Evolutionary conservation across 2,329 filamentous ascomycete species (phyloP).

Genomic region (Acrocalymma vagum): DNA sequence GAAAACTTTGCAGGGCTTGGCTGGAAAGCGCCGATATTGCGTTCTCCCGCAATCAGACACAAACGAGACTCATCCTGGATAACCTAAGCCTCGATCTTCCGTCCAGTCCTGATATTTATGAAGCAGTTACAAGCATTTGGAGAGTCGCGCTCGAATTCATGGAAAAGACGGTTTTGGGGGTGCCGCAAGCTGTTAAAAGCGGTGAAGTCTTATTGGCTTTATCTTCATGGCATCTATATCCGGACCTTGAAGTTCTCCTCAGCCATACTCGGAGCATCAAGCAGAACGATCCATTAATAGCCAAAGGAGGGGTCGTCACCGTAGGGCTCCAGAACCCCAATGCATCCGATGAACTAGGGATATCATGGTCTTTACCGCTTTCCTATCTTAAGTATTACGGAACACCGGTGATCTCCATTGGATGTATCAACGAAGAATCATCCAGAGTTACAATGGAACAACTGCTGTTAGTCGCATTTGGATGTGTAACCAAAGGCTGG

Average conservation of each 20-base stretch:
- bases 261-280: background rate
- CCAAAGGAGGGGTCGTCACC: constrained; percentile 1
- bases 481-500: too few species aligned
- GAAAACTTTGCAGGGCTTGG: background rate
- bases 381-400: too few species aligned
- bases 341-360: background rate
- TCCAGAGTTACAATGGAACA: too few species aligned
- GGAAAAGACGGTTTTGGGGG: background rate
- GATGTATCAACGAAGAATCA: too few species aligned
- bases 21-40: constrained; percentile 1
- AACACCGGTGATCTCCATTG: too few species aligned
- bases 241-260: constrained; percentile 28
- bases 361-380: constrained; percentile 7
- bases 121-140: background rate
- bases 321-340: constrained; percentile 4
- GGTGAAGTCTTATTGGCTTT: constrained; percentile 39
- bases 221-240: constrained; percentile 48
- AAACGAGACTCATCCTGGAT: constrained; percentile 1
- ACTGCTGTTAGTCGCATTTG: too few species aligned
- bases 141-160: background rate
- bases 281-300: constrained; percentile 7
- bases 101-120: background rate
- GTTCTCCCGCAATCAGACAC: background rate
- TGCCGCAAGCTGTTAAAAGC: constrained; percentile 1
- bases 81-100: background rate